Base-by-base conservation (phyloP, 2,329 filamentous ascomycete species). In the Annulohypoxylon truncatum region DNA sequence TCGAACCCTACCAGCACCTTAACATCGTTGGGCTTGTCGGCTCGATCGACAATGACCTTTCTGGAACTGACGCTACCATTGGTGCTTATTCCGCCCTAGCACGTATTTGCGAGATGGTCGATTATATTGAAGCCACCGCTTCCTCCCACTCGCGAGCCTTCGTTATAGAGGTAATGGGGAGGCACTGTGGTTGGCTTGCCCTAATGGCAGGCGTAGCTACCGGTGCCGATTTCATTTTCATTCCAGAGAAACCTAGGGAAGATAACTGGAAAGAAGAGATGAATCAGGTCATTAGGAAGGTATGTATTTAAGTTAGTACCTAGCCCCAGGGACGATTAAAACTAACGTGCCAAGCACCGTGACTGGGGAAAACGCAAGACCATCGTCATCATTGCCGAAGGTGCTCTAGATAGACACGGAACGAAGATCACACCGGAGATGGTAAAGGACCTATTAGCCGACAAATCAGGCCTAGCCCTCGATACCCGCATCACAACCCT, bases 11-110 rank as follows among this genome's bases (percentile, higher is more conserved):
- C 84, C 86, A 87, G 75, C 89, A 96, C 72, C 87, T 99, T 76
- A 99, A 98, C 81, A 97, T 99, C 72, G 95, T 98, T 57, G 96
- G 96, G 50, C 84, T 98, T 54, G 96, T 99, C 26, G 96, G 96
- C 62, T 97, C 94, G 57, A 99, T 99, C 76, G 96, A 99, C 85
- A 99, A 99, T 77, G 96, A 99, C 77, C 91, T 99, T 81, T 96
- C 94, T 52, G 93, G 93, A 70, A 99, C 96, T 10, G 96, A 99
- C 79, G 95, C 96, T 64, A 99, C 96, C 29, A 97, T 99, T 77
- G 96, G 96, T 60, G 96, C 93, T 79, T 98, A 97, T 82, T 97
- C 94, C 44, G 96, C 96, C 22, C 87, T 99, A 60, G 89, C 92
- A 50, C 90, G 95, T 64, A 97, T 99, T 73, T 98, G 95, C 81